Base-by-base conservation (phyloP, 2,329 filamentous ascomycete species). In the Penicillium sp. region DNA sequence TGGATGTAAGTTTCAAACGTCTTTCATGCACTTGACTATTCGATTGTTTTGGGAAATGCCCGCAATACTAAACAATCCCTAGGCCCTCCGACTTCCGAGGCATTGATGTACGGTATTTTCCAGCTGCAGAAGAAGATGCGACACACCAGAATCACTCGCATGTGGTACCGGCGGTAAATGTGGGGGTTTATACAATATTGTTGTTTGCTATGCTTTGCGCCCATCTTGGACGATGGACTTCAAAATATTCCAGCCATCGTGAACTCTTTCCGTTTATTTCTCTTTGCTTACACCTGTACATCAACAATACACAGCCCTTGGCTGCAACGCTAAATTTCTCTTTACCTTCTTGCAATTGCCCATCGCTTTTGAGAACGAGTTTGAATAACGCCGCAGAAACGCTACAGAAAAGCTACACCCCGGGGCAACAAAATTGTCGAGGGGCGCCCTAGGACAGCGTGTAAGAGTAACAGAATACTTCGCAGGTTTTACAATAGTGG, bases 121-220 rank as follows among this genome's bases (percentile, higher is more conserved):
- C 89, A 92, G 76, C 79, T 92, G 58, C 90, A 92, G 78, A 88
- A 89, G 75, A 92, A 92, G 83, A 90, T 91, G 87, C 81, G 89
- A 66, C 76, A 82, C 62, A 82, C 81, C 28, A 78, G 77, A 72
- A 82, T 85, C 59, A 84, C 81, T 57, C 78, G 83, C 62, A 84
- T 85, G 81, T 85, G 83, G 83, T 85, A 85, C 71, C 76, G 82
- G 63, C 81, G 82, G 78, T 78, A 69, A 68, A 54, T 58, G 42
- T 15, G 25, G 17, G 31, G 50, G 22, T 25, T 57, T 50, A 54
- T 56, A 49, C 57, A 49, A 49, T n/a, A 50, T 55, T 58, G 54
- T 58, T 35, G 35, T 66, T 51, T 35, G n/a, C 47, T 54, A 55
- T 63, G 38, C 38, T 60, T 60, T 54, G 49, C 49, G 50, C 41